Evolutionary conservation across 1,139 yeast genomes (phyloP).

Genomic region (Pneumocystis wakefieldiae): DNA sequence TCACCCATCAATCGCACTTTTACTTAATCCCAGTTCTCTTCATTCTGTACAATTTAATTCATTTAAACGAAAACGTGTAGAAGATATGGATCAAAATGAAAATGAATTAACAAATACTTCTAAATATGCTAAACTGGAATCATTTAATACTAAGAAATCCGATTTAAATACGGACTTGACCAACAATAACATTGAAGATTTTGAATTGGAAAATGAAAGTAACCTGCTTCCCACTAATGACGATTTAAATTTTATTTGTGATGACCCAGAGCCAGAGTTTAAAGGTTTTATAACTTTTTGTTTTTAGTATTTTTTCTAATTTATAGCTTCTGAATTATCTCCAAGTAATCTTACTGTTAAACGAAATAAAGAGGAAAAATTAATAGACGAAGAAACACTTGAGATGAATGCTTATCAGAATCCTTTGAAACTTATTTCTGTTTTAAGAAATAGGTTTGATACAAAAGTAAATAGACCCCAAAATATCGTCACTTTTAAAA

Average conservation of each 20-base stretch:
- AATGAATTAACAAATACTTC: background rate
- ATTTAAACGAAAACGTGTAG: background rate
- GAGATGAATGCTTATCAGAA: conserved; percentile 4
- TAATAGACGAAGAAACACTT: conserved; percentile 2
- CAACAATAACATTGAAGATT: background rate
- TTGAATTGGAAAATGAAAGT: background rate
- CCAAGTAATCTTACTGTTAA: background rate
- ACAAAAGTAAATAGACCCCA: conserved; percentile 26
- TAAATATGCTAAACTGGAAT: background rate
- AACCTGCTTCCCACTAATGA: background rate
- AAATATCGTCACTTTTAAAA: conserved; percentile 44
- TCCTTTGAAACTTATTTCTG: conserved; percentile 2
- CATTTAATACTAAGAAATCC: background rate
- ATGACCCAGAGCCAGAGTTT: background rate
- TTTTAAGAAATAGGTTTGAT: conserved; percentile 9
- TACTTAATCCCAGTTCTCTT: background rate
- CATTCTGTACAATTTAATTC: background rate
- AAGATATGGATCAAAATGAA: background rate
- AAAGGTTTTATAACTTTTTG: background rate
- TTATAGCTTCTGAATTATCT: background rate
- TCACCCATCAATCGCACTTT: background rate
- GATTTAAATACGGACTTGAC: background rate
- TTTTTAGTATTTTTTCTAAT: background rate
- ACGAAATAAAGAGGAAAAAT: background rate
- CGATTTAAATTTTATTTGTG: background rate